A percentile compares a stretch with the other conserved stretches of the same genome.
Evolutionary conservation across 139 green algal species (phyloP).

Genomic region (Tetratostichococcus sp.): DNA sequence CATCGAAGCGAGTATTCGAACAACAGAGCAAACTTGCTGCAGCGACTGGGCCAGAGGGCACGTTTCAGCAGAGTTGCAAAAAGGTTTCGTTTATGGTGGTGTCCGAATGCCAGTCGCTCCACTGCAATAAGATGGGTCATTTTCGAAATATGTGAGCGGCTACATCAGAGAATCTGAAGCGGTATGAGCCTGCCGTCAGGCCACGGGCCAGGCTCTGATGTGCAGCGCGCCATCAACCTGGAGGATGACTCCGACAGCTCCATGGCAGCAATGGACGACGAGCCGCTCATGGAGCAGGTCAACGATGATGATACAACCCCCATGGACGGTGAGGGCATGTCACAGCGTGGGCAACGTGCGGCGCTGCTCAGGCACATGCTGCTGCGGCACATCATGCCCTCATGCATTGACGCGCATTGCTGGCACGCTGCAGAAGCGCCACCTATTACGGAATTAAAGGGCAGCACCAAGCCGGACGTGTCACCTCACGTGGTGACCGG

Average conservation of each 20-base stretch:
- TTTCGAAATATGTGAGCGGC: too few species aligned
- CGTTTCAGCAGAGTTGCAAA: too few species aligned
- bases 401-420: too few species aligned
- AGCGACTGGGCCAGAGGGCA: too few species aligned
- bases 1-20: too few species aligned
- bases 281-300: conserved; percentile 18
- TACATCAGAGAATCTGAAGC: too few species aligned
- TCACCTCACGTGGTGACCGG: not conserved
- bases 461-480: not conserved
- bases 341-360: too few species aligned
- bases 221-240: conserved; percentile 24
- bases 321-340: conserved; percentile 15
- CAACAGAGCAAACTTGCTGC: too few species aligned
- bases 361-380: not conserved
- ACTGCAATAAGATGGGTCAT: too few species aligned
- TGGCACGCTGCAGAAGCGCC: not conserved
- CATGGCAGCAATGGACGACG: not conserved
- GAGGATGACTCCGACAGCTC: conserved; percentile 55
- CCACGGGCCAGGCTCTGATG: not conserved
- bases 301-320: not conserved
- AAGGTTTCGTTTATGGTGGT: too few species aligned
- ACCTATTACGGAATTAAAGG: not conserved
- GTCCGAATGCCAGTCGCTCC: too few species aligned
- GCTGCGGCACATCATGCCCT: not conserved
- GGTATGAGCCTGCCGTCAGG: too few species aligned